Evolutionary conservation across 106 monocot species (phyloP), one percentile per base, ranked within the genome.

Genomic region (Acorus calamus): DNA sequence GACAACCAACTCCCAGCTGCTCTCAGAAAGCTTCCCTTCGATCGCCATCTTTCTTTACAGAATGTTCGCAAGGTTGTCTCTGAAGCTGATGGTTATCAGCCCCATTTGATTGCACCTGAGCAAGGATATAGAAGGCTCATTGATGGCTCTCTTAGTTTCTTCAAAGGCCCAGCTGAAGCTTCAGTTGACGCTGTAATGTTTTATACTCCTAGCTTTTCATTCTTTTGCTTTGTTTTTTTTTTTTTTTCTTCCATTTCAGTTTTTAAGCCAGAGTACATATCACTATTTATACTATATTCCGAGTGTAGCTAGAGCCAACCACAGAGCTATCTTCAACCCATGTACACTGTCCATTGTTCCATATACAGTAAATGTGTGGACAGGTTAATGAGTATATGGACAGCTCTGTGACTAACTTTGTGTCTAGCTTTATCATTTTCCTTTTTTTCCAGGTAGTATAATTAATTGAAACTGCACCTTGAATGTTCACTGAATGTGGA

Each of bases 51-150:
- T 41, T 84, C 88, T 44, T 68, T 76, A 58, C 78, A 84, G 54
- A 88, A 88, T 62, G 88, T 88, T 13, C 84, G 59, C 52, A 88
- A 81, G 62, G 76, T 88, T 4, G 81, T 88, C 61, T 88, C 88
- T 43, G 68, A 88, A 63, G 84, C 88, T 5, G 88, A 88, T 70
- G 88, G 88, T 56, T 88, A 88, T 72, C 88, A 88, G 71, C 88
- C 88, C 3, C 84, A 88, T 71, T 59, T 88, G 46, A 88, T 88
- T 77, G 88, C 88, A 50, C 88, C 84, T 42, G 88, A 88, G 66
- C 88, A 88, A 69, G 88, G 88, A 43, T 88, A 88, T 50, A 71
- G 84, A n/a, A 78, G 88, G 0, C 67, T 88, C n/a, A 88, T 88
- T 11, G 88, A 88, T 64, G 76, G 84, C 5, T 65, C 84, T 56